Percentiles rank a stretch among this genome's conserved stretches.
Evolutionary conservation across 192 early-diverging fungal species (phyloP).

Genomic region (Lobosporangium transversale): DNA sequence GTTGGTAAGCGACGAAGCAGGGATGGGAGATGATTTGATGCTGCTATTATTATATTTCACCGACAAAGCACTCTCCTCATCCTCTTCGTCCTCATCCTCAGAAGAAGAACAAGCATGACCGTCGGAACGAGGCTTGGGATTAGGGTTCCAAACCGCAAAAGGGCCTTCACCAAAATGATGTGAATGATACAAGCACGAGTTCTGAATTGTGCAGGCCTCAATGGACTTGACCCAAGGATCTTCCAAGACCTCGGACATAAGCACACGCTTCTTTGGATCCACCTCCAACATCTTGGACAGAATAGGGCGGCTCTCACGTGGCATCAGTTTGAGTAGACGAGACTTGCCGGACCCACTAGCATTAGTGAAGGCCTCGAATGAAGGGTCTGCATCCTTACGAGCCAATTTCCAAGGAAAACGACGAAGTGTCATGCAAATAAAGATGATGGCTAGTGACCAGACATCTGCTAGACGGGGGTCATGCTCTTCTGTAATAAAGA

Average conservation of each 20-base stretch:
- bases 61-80: background rate
- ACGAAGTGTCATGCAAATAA: conserved; percentile 75
- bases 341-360: conserved; percentile 57
- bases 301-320: conserved; percentile 64
- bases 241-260: conserved; percentile 74
- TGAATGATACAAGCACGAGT: conserved; percentile 19
- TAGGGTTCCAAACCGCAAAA: conserved; percentile 15
- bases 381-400: conserved; percentile 62
- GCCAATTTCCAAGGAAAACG: conserved; percentile 77
- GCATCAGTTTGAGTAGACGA: conserved; percentile 69
- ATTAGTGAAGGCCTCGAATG: conserved; percentile 78
- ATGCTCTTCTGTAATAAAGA: conserved; percentile 74
- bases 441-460: conserved; percentile 92
- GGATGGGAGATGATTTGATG: background rate
- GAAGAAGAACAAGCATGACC: background rate
- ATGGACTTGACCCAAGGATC: conserved; percentile 82
- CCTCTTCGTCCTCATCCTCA: background rate
- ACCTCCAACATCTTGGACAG: conserved; percentile 73
- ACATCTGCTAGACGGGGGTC: conserved; percentile 86
- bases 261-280: conserved; percentile 61
- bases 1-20: background rate
- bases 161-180: conserved; percentile 44
- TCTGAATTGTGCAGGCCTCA: conserved; percentile 55
- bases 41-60: too few relatives aligned
- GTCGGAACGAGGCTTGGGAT: conserved; percentile 23